Base-by-base conservation (phyloP, 495 filamentous ascomycete genomes). In the Aspergillus sparsus region DNA sequence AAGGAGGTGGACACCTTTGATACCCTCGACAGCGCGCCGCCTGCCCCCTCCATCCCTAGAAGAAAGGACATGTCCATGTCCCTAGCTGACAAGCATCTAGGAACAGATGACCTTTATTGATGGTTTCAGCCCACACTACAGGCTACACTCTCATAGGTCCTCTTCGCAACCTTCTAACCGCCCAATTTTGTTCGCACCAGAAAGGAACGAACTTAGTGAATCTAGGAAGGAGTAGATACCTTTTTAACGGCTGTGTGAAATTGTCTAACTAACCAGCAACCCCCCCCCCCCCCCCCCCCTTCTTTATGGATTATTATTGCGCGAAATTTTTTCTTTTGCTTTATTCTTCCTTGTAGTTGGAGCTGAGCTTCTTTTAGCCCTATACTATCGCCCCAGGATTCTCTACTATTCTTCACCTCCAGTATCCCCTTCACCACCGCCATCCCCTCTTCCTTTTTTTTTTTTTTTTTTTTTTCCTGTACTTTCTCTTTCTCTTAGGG, bases 101-200 rank as follows among this genome's bases (percentile, higher is more conserved):
- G 50, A 32, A 51, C 58, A 54, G 58, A 54, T 60, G 58, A 54
- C 58, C 58, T 16, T 27, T 13, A 18, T 50, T 60, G 57, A 51
- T 32, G 50, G 41, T 31, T 34, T 54, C 58, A 60, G 50, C 36
- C 46, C 21, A 5, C 41, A 7, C 16, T 18, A 27, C 13, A 49
- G 15, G 42, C 21, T 36, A 42, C 42, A 41, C 15, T 37, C 16
- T 60, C 3, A 60, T 60, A 60, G 58, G 58, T 44, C 44, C 31
- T 12, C 42, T 58, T 11, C 33, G 49, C 12, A 16, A 18, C 34
- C 6, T 39, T 32, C 33, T 33, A 52, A 37, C 52, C 42, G 37
- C 50, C 31, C 49, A 46, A 51, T 49, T n/a, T 12, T 47, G 49
- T 60, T 52, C 49, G 31, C 49, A 39, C 58, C 31, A 16, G 21